Evolutionary conservation across 2,329 filamentous ascomycete genomes (phyloP).

Genomic region (Calonectria pteridis): DNA sequence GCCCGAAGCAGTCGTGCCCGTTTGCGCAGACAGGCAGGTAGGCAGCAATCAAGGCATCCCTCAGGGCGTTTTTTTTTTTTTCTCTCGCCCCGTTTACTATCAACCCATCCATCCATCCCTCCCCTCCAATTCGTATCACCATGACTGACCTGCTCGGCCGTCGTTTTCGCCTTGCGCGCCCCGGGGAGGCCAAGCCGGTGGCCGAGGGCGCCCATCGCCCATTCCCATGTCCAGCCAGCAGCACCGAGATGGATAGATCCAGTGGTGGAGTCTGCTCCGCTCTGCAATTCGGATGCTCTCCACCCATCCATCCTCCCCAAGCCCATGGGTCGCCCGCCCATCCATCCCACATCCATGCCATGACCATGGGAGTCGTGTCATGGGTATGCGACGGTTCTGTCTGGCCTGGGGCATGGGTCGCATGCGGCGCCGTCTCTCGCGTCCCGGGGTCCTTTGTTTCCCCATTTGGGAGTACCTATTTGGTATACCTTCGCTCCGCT

Average conservation of each 20-base stretch:
- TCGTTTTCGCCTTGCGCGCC: neutral
- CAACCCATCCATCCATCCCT: neutral
- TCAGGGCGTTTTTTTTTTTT: slow-evolving; percentile 9
- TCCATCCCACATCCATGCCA: neutral
- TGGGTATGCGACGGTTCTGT: slow-evolving; percentile 24
- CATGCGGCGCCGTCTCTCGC: slow-evolving; percentile 9
- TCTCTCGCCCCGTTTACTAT: neutral
- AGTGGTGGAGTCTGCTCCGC: slow-evolving; percentile 5
- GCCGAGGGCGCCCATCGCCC: neutral
- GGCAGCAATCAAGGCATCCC: slow-evolving; percentile 7
- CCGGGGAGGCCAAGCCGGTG: slow-evolving; percentile 4
- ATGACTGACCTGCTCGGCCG: neutral
- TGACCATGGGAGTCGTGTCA: slow-evolving; percentile 13
- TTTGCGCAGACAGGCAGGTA: neutral
- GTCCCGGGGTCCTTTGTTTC: neutral
- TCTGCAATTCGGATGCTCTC: slow-evolving; percentile 8
- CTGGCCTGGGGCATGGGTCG: slow-evolving; percentile 9
- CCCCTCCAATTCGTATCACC: neutral
- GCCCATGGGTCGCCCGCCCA: slow-evolving; percentile 15
- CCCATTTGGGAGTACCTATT: neutral
- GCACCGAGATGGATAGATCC: slow-evolving; percentile 7
- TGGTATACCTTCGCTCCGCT: slow-evolving; percentile 12
- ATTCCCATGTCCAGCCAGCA: neutral
- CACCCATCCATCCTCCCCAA: slow-evolving; percentile 8
- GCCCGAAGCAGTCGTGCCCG: neutral